Percentiles rank a stretch among this genome's conserved stretches.
Conservation (phyloP, 2,329 filamentous ascomycete genomes). For the Knufia fluminis region DNA sequence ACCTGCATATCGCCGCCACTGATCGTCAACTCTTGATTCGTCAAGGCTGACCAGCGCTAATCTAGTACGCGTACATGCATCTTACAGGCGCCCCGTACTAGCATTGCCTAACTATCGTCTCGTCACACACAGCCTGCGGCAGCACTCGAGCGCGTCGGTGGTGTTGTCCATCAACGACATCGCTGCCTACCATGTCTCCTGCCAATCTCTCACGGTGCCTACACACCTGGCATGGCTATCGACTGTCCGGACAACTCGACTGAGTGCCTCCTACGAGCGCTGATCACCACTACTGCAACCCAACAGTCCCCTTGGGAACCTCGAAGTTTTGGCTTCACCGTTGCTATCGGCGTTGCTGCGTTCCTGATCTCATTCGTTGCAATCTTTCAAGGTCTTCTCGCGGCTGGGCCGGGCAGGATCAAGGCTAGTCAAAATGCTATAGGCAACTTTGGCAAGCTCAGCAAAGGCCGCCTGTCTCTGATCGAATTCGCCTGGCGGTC, state of each 20-base stretch:
- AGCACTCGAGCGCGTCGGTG: not conserved
- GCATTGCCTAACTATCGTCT: not conserved
- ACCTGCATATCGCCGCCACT: not conserved
- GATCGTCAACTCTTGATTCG: not conserved
- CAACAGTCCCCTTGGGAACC: not conserved
- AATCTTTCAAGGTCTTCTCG: slow-evolving; percentile 1
- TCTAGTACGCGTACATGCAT: not conserved
- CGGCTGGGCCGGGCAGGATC: slow-evolving; percentile 2
- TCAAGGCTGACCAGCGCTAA: not conserved
- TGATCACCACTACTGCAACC: slow-evolving; percentile 8
- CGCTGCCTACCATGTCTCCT: not conserved
- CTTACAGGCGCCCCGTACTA: not conserved
- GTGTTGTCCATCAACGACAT: not conserved
- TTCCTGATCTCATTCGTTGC: slow-evolving; percentile 4
- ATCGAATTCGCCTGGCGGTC: slow-evolving; percentile 1
- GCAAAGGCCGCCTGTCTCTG: not conserved
- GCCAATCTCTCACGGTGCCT: not conserved
- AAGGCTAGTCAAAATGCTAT: not conserved
- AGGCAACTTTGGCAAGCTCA: not conserved
- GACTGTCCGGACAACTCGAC: slow-evolving; percentile 11
- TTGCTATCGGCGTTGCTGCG: not conserved
- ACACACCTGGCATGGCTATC: not conserved
- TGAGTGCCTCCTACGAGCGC: slow-evolving; percentile 11
- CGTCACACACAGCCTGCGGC: not conserved
- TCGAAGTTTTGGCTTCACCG: slow-evolving; percentile 1